phyloP scores from a whole-genome alignment of 2,329 filamentous ascomycete genomes.

The Alternaria triticina region DNA sequence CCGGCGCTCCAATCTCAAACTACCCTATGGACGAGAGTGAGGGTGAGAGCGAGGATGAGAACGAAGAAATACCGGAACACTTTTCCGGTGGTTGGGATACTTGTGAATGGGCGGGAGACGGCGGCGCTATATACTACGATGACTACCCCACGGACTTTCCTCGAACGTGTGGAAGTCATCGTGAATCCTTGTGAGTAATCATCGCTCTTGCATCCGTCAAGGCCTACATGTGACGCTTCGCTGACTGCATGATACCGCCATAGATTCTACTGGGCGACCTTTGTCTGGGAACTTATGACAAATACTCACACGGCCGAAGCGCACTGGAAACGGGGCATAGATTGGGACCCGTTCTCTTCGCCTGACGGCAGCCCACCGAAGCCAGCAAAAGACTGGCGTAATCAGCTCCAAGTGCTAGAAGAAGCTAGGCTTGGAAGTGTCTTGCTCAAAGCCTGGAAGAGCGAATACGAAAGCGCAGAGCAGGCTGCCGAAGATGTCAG shows the following conservation, averaged over 20 bases:
- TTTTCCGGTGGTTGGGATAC: neutral
- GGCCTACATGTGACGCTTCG: fast-evolving
- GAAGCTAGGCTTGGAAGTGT: slow-evolving; percentile 12
- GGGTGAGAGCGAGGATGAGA: neutral
- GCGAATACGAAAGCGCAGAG: slow-evolving; percentile 4
- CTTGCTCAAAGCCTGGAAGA: slow-evolving; percentile 11
- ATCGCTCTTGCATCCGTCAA: fast-evolving
- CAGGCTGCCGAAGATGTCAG: slow-evolving; percentile 4
- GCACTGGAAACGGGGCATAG: neutral
- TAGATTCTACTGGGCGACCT: slow-evolving; percentile 5
- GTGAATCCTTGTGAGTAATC: neutral
- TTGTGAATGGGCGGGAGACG: neutral
- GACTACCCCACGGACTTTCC: neutral
- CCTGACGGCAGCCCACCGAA: neutral
- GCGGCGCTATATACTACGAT: neutral
- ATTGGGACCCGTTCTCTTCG: slow-evolving; percentile 1
- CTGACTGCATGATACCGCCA: neutral
- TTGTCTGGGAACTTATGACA: slow-evolving; percentile 11
- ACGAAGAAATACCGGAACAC: neutral
- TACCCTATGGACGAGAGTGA: neutral
- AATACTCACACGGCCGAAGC: neutral
- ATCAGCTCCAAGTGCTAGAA: slow-evolving; percentile 5
- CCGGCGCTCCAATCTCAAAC: neutral
- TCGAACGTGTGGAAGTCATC: neutral
- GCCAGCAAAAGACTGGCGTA: neutral